phyloP scores from a whole-genome alignment of 805 yeast genomes.

The Candida suzukii region DNA sequence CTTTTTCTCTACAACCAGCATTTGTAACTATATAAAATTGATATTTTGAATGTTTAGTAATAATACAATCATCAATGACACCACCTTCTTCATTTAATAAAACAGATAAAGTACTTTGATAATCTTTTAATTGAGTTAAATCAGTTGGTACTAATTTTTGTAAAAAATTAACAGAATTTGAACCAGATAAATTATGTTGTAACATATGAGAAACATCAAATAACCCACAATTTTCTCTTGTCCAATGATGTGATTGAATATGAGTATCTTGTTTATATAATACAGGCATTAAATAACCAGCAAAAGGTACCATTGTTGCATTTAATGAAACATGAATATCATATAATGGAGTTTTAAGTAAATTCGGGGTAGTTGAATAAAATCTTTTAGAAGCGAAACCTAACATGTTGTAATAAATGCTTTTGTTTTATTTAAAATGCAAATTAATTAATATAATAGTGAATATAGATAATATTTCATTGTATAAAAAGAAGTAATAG shows the following conservation, averaged over 20 bases:
- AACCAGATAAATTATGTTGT: constrained; percentile 76
- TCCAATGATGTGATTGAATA: constrained; percentile 93
- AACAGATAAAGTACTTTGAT: constrained; percentile 70
- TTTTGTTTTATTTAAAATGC: no score
- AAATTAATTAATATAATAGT: no score
- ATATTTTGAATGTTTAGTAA: constrained; percentile 75
- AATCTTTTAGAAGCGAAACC: no score
- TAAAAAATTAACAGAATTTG: constrained; percentile 57
- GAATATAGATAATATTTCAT: no score
- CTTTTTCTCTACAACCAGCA: constrained; percentile 90
- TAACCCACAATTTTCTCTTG: constrained; percentile 77
- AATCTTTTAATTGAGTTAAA: constrained; percentile 45
- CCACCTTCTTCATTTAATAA: constrained; percentile 68
- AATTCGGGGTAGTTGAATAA: constrained; percentile 21
- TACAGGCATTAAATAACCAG: constrained; percentile 96
- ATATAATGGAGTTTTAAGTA: constrained; percentile 67
- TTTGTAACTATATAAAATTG: constrained; percentile 84
- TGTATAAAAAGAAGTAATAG: no score
- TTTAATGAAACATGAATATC: constrained; percentile 72
- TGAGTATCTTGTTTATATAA: constrained; percentile 79
- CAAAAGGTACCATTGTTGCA: constrained; percentile 92
- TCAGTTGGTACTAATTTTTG: constrained; percentile 88
- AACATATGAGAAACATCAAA: constrained; percentile 98
- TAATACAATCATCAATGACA: constrained; percentile 88
- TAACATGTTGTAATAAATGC: no score